phyloP scores from a whole-genome alignment of 1,284 basidiomycete genomes.

The Naganishia albida region DNA sequence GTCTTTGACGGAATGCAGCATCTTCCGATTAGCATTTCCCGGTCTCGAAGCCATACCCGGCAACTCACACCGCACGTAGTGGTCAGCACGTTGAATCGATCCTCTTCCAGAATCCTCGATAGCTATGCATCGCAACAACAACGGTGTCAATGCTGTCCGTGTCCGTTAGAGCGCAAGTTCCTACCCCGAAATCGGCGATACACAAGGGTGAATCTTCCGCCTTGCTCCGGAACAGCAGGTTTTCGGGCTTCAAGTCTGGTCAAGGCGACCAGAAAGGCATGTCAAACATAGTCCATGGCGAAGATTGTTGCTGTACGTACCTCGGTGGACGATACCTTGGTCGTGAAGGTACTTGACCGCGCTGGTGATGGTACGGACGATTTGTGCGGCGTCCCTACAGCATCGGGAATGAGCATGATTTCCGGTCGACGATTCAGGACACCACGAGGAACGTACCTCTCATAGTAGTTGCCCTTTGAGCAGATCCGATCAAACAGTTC shows the following conservation, averaged over 20 bases:
- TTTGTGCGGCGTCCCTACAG: slow-evolving; percentile 78
- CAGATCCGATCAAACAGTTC: slow-evolving; percentile 99
- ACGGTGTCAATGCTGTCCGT: no score
- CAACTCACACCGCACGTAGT: slow-evolving; percentile 76
- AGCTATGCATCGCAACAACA: slow-evolving; percentile 35
- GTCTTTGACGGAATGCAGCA: slow-evolving; percentile 32
- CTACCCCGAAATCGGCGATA: slow-evolving; percentile 95
- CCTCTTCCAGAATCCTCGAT: slow-evolving; percentile 79
- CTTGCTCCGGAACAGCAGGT: slow-evolving; percentile 87
- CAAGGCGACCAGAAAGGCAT: no score
- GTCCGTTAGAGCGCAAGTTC: slow-evolving; percentile 39
- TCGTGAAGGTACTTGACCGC: slow-evolving; percentile 92
- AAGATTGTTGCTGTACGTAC: slow-evolving; percentile 52
- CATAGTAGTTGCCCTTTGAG: slow-evolving; percentile 94
- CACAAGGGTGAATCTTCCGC: slow-evolving; percentile 92
- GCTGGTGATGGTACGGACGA: slow-evolving; percentile 81
- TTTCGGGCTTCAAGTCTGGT: slow-evolving; percentile 92
- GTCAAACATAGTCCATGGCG: neutral
- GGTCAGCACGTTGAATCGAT: slow-evolving; percentile 82
- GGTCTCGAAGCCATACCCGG: neutral
- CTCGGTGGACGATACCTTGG: slow-evolving; percentile 92
- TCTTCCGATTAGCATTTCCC: neutral
- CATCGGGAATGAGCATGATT: neutral
- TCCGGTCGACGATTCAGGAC: neutral
- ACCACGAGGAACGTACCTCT: slow-evolving; percentile 63